Evolutionary conservation across 1,284 basidiomycete genomes (phyloP).

Genomic region (Coniferiporia sulphurascens): DNA sequence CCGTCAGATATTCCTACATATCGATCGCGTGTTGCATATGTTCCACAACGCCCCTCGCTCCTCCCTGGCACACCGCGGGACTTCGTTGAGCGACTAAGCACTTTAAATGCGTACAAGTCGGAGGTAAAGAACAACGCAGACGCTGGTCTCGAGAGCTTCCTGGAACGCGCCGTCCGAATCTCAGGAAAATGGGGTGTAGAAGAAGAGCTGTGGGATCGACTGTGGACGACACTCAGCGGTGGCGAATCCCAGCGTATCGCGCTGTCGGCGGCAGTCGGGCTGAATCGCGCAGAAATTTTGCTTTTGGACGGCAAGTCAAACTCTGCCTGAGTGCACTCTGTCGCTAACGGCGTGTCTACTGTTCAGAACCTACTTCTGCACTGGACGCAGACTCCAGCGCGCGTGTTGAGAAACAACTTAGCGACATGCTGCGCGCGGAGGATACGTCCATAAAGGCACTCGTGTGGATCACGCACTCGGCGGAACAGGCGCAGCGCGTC

Average conservation of each 20-base stretch:
- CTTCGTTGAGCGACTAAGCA: slow-evolving; percentile 55
- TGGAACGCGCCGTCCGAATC: slow-evolving; percentile 40
- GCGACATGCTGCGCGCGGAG: slow-evolving; percentile 43
- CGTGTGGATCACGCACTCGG: slow-evolving; percentile 85
- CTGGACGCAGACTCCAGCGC: slow-evolving; percentile 66
- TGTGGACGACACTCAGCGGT: slow-evolving; percentile 75
- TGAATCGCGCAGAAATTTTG: slow-evolving; percentile 74
- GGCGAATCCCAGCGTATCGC: slow-evolving; percentile 82
- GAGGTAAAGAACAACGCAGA: background rate
- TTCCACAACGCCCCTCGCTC: slow-evolving; percentile 80
- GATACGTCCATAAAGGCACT: slow-evolving; percentile 61
- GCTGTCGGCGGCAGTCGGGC: slow-evolving; percentile 65
- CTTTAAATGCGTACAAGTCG: slow-evolving; percentile 50
- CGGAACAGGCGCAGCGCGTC: slow-evolving; percentile 70
- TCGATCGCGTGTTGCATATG: slow-evolving; percentile 75
- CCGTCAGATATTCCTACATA: slow-evolving; percentile 64
- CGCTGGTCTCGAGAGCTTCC: background rate
- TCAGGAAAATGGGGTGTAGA: slow-evolving; percentile 66
- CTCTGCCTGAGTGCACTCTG: background rate
- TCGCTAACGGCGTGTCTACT: background rate
- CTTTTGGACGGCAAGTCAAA: slow-evolving; percentile 70
- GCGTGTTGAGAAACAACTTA: slow-evolving; percentile 60
- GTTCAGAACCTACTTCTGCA: slow-evolving; percentile 80
- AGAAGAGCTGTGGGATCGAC: slow-evolving; percentile 65
- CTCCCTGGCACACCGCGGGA: slow-evolving; percentile 76